Base-by-base conservation (phyloP, 176 grass and related monocot species). In the Avena sativa region DNA sequence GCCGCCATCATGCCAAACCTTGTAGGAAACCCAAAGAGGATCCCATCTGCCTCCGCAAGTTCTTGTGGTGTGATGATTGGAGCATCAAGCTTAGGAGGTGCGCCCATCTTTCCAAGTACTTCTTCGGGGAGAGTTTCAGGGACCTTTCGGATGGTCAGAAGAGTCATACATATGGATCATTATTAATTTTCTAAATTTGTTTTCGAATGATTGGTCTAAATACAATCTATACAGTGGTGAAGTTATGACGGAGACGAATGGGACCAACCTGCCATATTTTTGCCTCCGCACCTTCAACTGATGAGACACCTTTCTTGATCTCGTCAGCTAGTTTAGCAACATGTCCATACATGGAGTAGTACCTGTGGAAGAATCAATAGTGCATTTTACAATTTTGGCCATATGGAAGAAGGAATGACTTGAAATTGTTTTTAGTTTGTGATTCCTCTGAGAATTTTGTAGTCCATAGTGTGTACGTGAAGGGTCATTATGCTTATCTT, bases 1-100 rank as follows among this genome's bases (percentile, higher is more conserved):
- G 95, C 95, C 0, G 92, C 89, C 95, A 95, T 98, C 95, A 98
- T 98, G 74, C 95, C 95, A 87, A 98, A 98, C 74, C 95, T 92
- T 17, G 95, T 98, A 2, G 95, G 95, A 40, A 98, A 98, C 15
- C 95, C 95, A n/a, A 98, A 98, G 3, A 98, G 76, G 71, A 98
- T 88, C n/a, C 93, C 95, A 58, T 98, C 93, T 44, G 95, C 91
- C 48, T 93, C 93, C 16, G 91, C 88, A 71, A 98, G 91, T 68
- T 95, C 93, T 83, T 87, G 85, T 8, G 95, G 87, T 44, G 89
- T 92, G 66, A 98, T 95, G 67, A 95, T 47, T 15, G 95, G 93
- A 17, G 74, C 86, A 70, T 93, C 95, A 19, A 63, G 82, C 77
- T 95, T 98, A 56, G 91, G 79, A 38, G 93, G 95, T 43, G 95